Percentiles rank a stretch among this genome's conserved stretches.
Evolutionary conservation across 2,329 filamentous ascomycete genomes (phyloP).

Genomic region (Aspergillus chevalieri): DNA sequence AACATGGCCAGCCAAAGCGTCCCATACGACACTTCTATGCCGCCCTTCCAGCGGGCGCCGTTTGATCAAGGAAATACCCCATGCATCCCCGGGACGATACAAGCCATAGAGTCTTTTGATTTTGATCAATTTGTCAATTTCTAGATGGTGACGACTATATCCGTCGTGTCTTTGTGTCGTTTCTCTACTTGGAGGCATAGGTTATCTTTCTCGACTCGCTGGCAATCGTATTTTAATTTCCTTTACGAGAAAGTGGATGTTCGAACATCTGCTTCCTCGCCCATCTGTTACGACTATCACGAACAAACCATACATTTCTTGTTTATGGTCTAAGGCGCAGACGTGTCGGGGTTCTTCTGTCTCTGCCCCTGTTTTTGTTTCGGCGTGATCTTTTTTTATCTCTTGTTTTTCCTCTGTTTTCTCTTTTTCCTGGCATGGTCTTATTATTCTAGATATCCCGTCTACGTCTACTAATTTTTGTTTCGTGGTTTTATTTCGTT

Average conservation of each 20-base stretch:
- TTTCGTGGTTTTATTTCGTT: neutral
- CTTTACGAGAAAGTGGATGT: neutral
- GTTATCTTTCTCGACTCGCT: neutral
- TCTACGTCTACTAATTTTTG: neutral
- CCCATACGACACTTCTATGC: neutral
- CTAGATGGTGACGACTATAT: neutral
- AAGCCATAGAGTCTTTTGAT: conserved; percentile 1
- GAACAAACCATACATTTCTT: neutral
- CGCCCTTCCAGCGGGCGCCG: neutral
- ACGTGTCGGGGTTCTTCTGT: neutral
- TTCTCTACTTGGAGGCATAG: neutral
- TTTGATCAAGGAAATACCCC: neutral
- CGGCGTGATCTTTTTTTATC: neutral
- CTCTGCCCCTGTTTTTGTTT: neutral
- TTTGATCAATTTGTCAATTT: conserved; percentile 1
- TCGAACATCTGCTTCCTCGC: neutral
- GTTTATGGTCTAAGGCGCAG: neutral
- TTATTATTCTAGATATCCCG: neutral
- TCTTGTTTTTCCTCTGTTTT: neutral
- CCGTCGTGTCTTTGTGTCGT: neutral
- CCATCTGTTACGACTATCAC: neutral
- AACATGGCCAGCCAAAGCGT: neutral
- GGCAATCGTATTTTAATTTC: neutral
- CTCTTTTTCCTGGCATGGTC: neutral
- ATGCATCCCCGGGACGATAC: neutral